Percentiles rank a stretch among this genome's conserved stretches.
phyloP scores from a whole-genome alignment of 2,329 filamentous ascomycete species.

The Pseudogymnoascus sp. region DNA sequence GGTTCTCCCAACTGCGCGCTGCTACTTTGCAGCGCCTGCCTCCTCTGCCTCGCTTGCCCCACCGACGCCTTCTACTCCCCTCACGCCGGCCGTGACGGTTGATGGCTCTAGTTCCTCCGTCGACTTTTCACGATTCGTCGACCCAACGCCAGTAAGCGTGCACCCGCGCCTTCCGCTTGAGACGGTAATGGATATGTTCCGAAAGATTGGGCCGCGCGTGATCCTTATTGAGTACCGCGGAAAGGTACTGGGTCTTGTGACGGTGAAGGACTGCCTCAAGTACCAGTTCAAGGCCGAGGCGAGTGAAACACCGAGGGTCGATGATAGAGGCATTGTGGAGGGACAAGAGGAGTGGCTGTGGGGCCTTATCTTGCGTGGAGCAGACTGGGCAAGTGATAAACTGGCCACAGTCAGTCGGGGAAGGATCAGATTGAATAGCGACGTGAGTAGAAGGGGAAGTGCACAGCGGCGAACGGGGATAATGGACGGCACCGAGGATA shows the following conservation, averaged over 20 bases:
- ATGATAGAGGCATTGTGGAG: conserved; percentile 44
- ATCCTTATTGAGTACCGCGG: conserved; percentile 90
- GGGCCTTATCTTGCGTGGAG: conserved; percentile 46
- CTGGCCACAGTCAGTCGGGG: conserved; percentile 49
- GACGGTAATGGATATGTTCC: conserved; percentile 97
- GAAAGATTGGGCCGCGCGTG: conserved; percentile 91
- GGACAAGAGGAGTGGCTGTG: conserved; percentile 63
- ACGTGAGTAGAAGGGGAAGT: conserved; percentile 24
- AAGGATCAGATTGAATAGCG: conserved; percentile 42
- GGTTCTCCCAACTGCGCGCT: conserved; percentile 61
- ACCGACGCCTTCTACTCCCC: conserved; percentile 21
- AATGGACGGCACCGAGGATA: conserved; percentile 47
- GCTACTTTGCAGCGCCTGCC: conserved; percentile 59
- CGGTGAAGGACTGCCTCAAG: conserved; percentile 92
- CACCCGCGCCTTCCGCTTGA: conserved; percentile 88
- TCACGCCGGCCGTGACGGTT: conserved; percentile 46
- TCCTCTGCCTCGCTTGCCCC: conserved; percentile 27
- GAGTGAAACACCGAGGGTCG: conserved; percentile 63
- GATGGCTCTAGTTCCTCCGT: conserved; percentile 54
- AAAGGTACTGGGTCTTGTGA: conserved; percentile 75
- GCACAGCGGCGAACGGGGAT: conserved; percentile 25
- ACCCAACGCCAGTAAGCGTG: conserved; percentile 80
- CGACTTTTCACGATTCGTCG: conserved; percentile 82
- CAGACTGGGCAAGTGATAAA: conserved; percentile 52
- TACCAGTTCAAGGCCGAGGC: conserved; percentile 97